Evolutionary conservation across 352 stramenopile genomes (phyloP).

Genomic region (Pythium coloratum): DNA sequence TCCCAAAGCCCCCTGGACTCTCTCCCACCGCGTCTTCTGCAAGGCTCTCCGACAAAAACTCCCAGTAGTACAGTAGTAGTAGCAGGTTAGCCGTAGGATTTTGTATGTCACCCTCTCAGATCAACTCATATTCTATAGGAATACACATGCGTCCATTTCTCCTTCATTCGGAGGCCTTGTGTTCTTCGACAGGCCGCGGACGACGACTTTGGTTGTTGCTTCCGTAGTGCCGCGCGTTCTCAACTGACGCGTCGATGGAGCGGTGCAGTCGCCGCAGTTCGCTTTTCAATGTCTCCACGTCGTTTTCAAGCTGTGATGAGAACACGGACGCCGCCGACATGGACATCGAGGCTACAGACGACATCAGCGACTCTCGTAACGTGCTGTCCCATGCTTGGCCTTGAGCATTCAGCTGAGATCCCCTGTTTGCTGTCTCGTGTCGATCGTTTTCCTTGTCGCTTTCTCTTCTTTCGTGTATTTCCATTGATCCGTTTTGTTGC

Average conservation of each 20-base stretch:
- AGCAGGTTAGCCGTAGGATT: neutral
- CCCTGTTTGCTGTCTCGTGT: neutral
- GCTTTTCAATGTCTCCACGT: slow-evolving; percentile 21
- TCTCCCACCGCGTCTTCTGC: neutral
- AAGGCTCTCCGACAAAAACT: no score
- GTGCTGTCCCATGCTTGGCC: neutral
- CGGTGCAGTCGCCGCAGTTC: slow-evolving; percentile 26
- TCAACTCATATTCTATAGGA: slow-evolving; percentile 4
- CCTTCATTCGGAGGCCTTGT: neutral
- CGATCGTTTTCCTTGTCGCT: slow-evolving; percentile 18
- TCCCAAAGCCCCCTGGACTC: neutral
- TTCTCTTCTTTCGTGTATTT: neutral
- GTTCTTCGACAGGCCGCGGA: neutral
- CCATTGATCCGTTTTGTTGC: neutral
- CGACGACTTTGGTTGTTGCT: neutral
- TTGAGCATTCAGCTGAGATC: neutral
- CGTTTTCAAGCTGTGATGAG: slow-evolving; percentile 23
- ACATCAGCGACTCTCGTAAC: slow-evolving; percentile 19
- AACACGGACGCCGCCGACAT: slow-evolving; percentile 21
- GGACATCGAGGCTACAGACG: slow-evolving; percentile 19
- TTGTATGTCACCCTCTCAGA: neutral
- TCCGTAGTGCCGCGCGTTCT: neutral
- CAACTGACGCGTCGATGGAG: slow-evolving; percentile 24
- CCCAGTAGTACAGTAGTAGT: neutral
- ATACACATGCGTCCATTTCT: slow-evolving; percentile 5